A percentile compares a stretch with the other conserved stretches of the same genome.
These are phyloP conservation scores for Fusarium pseudocircinatum DNA, from an alignment of 2,329 filamentous ascomycete species.

Conservation along the genomic window DNA sequence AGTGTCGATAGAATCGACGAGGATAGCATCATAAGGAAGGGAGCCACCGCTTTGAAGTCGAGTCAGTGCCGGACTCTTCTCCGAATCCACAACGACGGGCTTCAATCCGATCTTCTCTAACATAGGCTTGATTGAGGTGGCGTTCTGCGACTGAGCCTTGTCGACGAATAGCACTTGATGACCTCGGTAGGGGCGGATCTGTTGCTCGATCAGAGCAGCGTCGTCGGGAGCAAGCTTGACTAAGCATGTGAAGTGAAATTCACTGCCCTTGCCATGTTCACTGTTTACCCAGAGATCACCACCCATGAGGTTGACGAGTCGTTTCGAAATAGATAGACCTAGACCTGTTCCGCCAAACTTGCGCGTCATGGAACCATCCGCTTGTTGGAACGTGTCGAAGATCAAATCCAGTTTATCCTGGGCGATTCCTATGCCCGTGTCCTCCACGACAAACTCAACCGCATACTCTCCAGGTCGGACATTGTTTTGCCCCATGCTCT, in stretches of 20 bases:
- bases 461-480: slow-evolving; percentile 81
- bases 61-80: slow-evolving; percentile 68
- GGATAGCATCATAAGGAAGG: slow-evolving; percentile 90
- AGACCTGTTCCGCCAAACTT: slow-evolving; percentile 96
- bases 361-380: slow-evolving; percentile 93
- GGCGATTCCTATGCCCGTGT: slow-evolving; percentile 97
- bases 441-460: slow-evolving; percentile 94
- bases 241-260: slow-evolving; percentile 95
- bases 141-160: slow-evolving; percentile 82
- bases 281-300: slow-evolving; percentile 97
- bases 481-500: slow-evolving; percentile 69
- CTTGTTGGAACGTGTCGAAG: slow-evolving; percentile 99
- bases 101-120: slow-evolving; percentile 81
- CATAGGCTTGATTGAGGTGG: slow-evolving; percentile 80
- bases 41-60: slow-evolving; percentile 64
- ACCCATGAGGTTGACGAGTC: slow-evolving; percentile 94
- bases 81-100: slow-evolving; percentile 86
- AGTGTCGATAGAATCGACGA: slow-evolving; percentile 92
- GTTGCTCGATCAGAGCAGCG: slow-evolving; percentile 79
- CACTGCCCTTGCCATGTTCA: slow-evolving; percentile 88
- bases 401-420: slow-evolving; percentile 95
- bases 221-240: slow-evolving; percentile 86
- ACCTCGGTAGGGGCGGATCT: slow-evolving; percentile 88
- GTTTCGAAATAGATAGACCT: slow-evolving; percentile 93
- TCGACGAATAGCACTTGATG: slow-evolving; percentile 96